Conservation (phyloP, 306 rosid species). For the Quercus gilva region DNA sequence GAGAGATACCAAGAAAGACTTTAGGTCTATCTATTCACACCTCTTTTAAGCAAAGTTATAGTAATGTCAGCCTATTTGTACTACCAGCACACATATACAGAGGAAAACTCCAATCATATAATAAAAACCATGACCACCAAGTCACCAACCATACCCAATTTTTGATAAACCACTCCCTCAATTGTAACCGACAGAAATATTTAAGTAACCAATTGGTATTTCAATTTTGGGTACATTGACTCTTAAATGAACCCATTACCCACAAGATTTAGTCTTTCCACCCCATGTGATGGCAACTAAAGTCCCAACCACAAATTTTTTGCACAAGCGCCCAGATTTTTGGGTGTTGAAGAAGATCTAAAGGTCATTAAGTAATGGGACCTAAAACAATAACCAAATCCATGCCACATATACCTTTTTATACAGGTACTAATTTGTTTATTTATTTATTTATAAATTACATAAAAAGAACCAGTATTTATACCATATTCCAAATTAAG, state of each 20-base stretch:
- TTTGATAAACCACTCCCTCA: not conserved
- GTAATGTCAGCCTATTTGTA: constrained; percentile 22
- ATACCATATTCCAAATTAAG: too few relatives aligned
- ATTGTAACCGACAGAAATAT: constrained; percentile 31
- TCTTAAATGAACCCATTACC: not conserved
- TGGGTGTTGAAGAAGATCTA: constrained; percentile 10
- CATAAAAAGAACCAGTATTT: too few relatives aligned
- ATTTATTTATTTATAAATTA: too few relatives aligned
- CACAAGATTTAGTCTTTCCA: not conserved
- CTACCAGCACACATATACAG: constrained; percentile 22
- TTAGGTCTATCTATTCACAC: constrained; percentile 49
- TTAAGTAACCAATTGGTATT: constrained; percentile 32
- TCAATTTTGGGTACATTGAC: constrained; percentile 25
- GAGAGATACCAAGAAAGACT: constrained; percentile 17
- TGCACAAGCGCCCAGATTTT: too few relatives aligned
- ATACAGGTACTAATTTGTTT: not conserved
- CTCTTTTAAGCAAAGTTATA: constrained; percentile 44
- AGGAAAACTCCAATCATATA: not conserved
- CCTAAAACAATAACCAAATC: constrained; percentile 21
- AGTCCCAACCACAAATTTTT: constrained; percentile 1
- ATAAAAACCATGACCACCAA: constrained; percentile 13
- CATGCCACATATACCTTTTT: constrained; percentile 42
- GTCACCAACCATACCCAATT: not conserved
- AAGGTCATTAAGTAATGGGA: constrained; percentile 28
- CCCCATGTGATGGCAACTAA: constrained; percentile 23